Evolutionary conservation across 768 basidiomycete genomes (phyloP), one percentile per base, ranked within the genome.

Genomic region (Chiua virens): DNA sequence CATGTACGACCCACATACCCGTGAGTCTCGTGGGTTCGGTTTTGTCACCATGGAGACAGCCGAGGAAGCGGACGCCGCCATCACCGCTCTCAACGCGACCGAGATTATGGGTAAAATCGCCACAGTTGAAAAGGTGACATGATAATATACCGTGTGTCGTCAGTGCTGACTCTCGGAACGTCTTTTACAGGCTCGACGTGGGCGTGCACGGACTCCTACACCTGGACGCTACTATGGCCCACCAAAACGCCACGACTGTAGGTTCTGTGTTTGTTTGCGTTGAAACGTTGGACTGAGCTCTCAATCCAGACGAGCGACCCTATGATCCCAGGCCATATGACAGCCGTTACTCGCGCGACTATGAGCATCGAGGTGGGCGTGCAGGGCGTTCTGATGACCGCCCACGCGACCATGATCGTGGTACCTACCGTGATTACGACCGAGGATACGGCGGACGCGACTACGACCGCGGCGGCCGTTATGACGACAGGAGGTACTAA

Each of bases 161-260:
- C 36, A 9, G 44, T 9, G 35, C 54, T 59, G 14, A 41, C 47
- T 30, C 6, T 34, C 8, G 14, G 30, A 30, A 30, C 20, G 8
- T n/a, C 23, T 34, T 34, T 1, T 20, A 49, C 37, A 92, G 91
- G 92, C 92, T 57, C 88, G 92, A 45, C 87, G 92, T 58, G 92
- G 88, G 49, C 86, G 92, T 54, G 92, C 92, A 17, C 79, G 92
- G 57, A 90, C 92, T 13, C 89, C 96, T 3, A 99, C 96, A 7
- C 96, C 96, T 4, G 96, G 96, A 23, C 75, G 88, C 47, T 99
- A 99, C 79, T 92, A 90, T 55, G 95, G 94, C 0, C 92, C 93
- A 42, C 92, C 93, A 39, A 93, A 95, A 73, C 80, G 89, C 35
- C 72, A 75, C 52, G 85, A 87, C 54, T 68, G 86, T 86, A 60